Percentiles rank a stretch among this genome's conserved stretches.
Evolutionary conservation across 495 filamentous ascomycete genomes (phyloP).

Genomic region (Penicillium waksmanii): DNA sequence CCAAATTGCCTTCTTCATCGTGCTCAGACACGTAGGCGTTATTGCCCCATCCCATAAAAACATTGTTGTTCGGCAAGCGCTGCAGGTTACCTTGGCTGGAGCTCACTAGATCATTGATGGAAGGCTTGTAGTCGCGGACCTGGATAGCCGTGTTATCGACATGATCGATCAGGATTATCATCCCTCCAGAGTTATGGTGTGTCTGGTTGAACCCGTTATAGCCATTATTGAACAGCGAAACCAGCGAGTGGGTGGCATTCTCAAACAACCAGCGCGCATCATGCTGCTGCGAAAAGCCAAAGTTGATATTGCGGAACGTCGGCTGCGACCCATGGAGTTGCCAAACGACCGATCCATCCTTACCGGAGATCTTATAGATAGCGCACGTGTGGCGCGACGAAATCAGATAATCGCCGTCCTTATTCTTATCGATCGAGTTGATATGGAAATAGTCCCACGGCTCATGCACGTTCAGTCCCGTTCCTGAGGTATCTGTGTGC

Average conservation of each 20-base stretch:
- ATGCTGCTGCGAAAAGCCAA: conserved; percentile 65
- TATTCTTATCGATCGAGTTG: conserved; percentile 64
- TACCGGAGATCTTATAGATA: conserved; percentile 63
- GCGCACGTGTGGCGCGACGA: conserved; percentile 61
- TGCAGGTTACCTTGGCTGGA: conserved; percentile 67
- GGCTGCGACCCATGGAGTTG: conserved; percentile 55
- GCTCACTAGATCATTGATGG: conserved; percentile 48
- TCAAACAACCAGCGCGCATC: conserved; percentile 61
- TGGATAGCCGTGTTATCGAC: conserved; percentile 52
- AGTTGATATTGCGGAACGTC: conserved; percentile 51
- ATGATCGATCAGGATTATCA: conserved; percentile 61
- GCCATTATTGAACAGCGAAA: conserved; percentile 63
- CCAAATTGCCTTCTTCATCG: conserved; percentile 53
- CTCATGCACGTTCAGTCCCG: conserved; percentile 44
- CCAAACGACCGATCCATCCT: conserved; percentile 62
- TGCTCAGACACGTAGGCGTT: conserved; percentile 62
- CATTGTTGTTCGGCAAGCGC: conserved; percentile 56
- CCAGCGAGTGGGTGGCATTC: conserved; percentile 50
- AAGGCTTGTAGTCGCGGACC: conserved; percentile 46
- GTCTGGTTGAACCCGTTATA: conserved; percentile 54
- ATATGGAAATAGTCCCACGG: conserved; percentile 71
- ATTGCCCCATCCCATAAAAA: conserved; percentile 65
- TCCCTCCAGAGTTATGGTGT: conserved; percentile 55
- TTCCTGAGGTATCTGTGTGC: conserved; percentile 52
- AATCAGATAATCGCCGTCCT: conserved; percentile 60